Conservation (phyloP, 257 asterid species). For the Solanum arcanum region DNA sequence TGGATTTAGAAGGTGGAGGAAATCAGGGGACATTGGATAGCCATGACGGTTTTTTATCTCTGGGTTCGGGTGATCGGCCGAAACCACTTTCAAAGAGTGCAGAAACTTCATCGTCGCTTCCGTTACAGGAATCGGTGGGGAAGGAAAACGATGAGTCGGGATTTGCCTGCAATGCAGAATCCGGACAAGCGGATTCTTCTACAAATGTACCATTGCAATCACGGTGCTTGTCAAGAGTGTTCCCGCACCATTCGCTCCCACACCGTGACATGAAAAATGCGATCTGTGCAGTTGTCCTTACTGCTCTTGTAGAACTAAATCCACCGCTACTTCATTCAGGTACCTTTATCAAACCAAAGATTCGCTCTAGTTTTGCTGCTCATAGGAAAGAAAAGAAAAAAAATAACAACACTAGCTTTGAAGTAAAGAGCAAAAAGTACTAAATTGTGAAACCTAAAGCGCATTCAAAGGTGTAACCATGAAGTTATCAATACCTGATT, state of each 20-base stretch:
- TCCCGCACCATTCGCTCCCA: background rate
- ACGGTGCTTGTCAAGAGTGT: background rate
- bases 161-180: rapidly evolving
- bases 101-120: too few relatives aligned
- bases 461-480: background rate
- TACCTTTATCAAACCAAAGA: constrained; percentile 10
- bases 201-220: too few relatives aligned
- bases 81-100: too few relatives aligned
- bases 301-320: background rate
- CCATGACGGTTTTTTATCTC: too few relatives aligned
- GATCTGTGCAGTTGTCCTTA: constrained; percentile 7
- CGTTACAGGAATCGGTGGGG: too few relatives aligned
- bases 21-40: too few relatives aligned
- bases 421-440: background rate
- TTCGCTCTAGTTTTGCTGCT: constrained; percentile 1
- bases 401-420: background rate
- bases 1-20: too few relatives aligned
- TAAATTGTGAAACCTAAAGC: background rate
- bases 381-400: background rate
- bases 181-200: too few relatives aligned
- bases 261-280: constrained; percentile 9
- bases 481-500: constrained; percentile 1
- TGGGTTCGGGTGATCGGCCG: too few relatives aligned
- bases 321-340: background rate
- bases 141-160: too few relatives aligned